Evolutionary conservation across 257 asterid genomes (phyloP), one percentile per base, ranked within the genome.

Genomic region (Solanum megistacrolobum): DNA sequence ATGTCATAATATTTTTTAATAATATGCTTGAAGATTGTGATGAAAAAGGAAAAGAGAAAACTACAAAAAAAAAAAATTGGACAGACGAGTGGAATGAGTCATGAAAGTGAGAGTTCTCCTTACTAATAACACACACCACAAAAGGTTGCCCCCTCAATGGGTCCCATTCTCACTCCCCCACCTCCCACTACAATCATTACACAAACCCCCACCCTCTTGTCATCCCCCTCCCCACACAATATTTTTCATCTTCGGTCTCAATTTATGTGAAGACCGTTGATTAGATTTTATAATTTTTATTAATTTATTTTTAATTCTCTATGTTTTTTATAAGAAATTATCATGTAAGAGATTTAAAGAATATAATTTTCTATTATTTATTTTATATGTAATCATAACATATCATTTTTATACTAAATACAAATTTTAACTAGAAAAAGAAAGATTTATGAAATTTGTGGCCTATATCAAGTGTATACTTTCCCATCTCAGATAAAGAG

Each of bases 81-180:
- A 46, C 85, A 48, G 68, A 81, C 85, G 85, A 29, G 69, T 81
- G 85, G 71, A 38, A 76, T 52, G 87, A 69, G 83, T 38, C 87
- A 65, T 89, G 91, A 86, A 89, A 86, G 72, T 29, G 91, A 87
- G 75, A 73, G 88, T 73, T 83, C 48, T 72, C 83, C 89, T 85
- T 75, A 74, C 89, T 66, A 55, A 86, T 62, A 31, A 83, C 87
- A 84, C 69, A 85, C 91, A 89, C 91, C 89, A 84, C 88, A 84
- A 87, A 84, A 87, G 71, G 79, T 87, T 89, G 89, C 60, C 84
- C 62, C 89, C 86, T 25, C 68, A 25, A 20, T 87, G 89, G 91
- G 21, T 32, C 88, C 87, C 89, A 73, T 4, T 29, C 21, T 21
- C 2, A 7, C 27, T 27, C 9, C 81, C 3, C 35, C 23, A 2